Evolutionary conservation across 805 yeast genomes (phyloP).

Genomic region (Saccharomycopsis fermentans): DNA sequence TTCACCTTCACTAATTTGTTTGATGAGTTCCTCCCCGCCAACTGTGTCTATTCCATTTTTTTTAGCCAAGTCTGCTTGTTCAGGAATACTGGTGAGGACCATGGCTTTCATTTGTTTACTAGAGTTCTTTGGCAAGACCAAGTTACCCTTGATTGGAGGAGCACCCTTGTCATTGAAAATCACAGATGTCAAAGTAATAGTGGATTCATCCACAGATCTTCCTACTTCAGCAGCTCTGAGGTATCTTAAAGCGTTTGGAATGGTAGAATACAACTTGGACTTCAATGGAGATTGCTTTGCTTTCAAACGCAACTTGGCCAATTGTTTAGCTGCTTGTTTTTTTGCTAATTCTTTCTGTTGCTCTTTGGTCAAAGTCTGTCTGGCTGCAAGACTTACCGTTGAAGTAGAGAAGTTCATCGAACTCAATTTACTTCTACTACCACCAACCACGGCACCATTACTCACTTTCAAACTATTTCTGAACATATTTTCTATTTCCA

Average conservation of each 20-base stretch:
- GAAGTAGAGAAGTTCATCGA: constrained; percentile 5
- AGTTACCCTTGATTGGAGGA: constrained; percentile 60
- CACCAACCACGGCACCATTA: neutral
- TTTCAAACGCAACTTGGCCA: constrained; percentile 24
- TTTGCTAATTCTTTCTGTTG: constrained; percentile 25
- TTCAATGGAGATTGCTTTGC: constrained; percentile 37
- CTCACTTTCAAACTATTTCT: neutral
- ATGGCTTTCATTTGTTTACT: constrained; percentile 54
- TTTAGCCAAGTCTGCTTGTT: constrained; percentile 41
- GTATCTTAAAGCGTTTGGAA: constrained; percentile 64
- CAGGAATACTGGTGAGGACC: constrained; percentile 55
- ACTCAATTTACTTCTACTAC: neutral
- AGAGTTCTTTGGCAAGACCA: constrained; percentile 57
- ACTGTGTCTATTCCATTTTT: constrained; percentile 52
- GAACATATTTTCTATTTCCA: neutral
- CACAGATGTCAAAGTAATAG: constrained; percentile 54
- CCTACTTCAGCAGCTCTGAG: constrained; percentile 90
- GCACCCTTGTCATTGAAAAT: constrained; percentile 70
- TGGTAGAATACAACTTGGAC: constrained; percentile 58
- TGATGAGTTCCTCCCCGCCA: constrained; percentile 67
- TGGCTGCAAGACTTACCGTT: neutral
- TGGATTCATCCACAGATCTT: constrained; percentile 57
- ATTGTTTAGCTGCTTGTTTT: constrained; percentile 25
- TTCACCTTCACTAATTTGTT: constrained; percentile 45
- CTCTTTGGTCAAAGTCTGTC: neutral